Conservation (phyloP, 2,329 filamentous ascomycete genomes). For the Trichoderma sp. region DNA sequence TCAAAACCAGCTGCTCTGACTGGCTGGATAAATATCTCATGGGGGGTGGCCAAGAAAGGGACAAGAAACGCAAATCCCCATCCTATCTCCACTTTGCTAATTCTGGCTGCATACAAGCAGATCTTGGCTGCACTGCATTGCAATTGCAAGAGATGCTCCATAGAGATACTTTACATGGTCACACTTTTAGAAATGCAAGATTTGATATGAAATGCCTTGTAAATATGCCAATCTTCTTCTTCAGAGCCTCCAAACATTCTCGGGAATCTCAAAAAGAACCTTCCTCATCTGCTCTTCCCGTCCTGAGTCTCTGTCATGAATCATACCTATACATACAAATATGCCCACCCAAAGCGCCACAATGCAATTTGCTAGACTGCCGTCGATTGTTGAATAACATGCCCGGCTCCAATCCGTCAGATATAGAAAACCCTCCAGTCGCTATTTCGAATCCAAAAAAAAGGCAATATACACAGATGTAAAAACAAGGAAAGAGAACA, state of each 20-base stretch:
- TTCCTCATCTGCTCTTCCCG: not conserved
- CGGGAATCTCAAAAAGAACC: not conserved
- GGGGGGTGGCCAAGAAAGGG: not conserved
- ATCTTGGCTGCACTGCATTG: not conserved
- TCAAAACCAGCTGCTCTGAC: not conserved
- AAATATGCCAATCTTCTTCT: not conserved
- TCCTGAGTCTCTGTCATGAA: not conserved
- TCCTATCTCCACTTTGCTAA: not conserved
- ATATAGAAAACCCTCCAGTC: not conserved
- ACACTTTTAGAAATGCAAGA: not conserved
- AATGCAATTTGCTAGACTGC: not conserved
- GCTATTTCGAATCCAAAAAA: not conserved
- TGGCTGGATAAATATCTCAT: not conserved
- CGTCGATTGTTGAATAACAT: not conserved
- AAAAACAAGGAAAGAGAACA: not conserved
- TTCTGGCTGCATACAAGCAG: not conserved
- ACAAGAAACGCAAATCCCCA: not conserved
- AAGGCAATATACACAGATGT: not conserved
- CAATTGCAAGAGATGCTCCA: not conserved
- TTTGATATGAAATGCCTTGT: not conserved
- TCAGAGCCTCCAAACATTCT: not conserved
- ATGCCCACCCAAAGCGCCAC: not conserved
- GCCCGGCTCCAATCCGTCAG: not conserved
- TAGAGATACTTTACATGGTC: not conserved
- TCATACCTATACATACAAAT: not conserved